Base-by-base conservation (phyloP, 2,329 filamentous ascomycete genomes). In the Fusarium compactum region DNA sequence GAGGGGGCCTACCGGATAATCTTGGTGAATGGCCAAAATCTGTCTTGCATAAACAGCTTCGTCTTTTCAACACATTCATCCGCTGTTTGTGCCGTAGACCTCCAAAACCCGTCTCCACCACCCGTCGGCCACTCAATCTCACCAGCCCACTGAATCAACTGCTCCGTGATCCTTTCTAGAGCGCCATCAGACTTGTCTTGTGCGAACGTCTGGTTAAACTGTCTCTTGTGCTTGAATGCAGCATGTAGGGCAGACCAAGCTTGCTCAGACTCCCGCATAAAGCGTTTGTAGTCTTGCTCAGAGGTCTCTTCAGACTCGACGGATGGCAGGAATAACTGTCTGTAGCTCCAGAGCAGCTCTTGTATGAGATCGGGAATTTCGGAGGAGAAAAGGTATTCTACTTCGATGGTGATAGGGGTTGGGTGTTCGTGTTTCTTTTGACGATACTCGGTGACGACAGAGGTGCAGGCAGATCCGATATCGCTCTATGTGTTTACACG, bases 211-310 rank as follows among this genome's bases (percentile, higher is more conserved):
- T 72, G 62, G 15, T 51, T 76, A 50, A 79, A 78, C 5, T 63
- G 53, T 10, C 46, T 34, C 24, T 77, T 66, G 55, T 80, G 76
- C 11, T 70, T 62, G 65, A 80, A 77, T 51, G 81, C 75, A 50
- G 81, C 72, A 56, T 78, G 53, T 27, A 82, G 55, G 69, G 81
- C 70, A 73, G 75, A 74, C 83, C 84, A 62, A 77, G 85, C 74
- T 80, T 87, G 66, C n/a, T 72, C 74, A 1, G 79, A 80, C 57
- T 78, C 73, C 24, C 69, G 57, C 56, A 73, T 64, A 24, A 71
- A 76, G 6, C 62, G 62, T 29, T 55, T 64, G 53, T 78, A 78
- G 6, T 79, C 76, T 12, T 71, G 64, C 12, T 63, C 62, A 6
- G 70, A 60, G 2, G 70, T 74, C 1, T 62, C 47, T 18, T 72